phyloP scores from a whole-genome alignment of 208 protist genomes.

The Naegleria gruberi region DNA sequence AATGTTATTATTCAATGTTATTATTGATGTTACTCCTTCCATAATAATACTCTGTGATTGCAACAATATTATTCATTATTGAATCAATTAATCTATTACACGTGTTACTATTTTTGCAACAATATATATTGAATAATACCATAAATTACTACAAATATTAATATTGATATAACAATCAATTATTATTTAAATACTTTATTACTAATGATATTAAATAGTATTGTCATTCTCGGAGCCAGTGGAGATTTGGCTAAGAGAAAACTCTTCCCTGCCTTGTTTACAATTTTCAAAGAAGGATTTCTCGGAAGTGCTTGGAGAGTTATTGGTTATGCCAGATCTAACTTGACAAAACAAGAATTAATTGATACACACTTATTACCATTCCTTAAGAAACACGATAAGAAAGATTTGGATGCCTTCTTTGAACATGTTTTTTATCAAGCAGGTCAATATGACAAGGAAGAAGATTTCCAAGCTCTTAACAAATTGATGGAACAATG shows the following conservation, averaged over 20 bases:
- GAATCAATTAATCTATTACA: too few species aligned
- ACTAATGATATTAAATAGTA: too few species aligned
- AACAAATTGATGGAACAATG: conserved; percentile 45
- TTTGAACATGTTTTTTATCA: conserved; percentile 59
- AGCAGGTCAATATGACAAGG: conserved; percentile 59
- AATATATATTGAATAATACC: too few species aligned
- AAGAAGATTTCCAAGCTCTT: conserved; percentile 59
- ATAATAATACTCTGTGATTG: too few species aligned
- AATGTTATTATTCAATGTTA: too few species aligned
- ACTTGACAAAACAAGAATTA: conserved; percentile 61
- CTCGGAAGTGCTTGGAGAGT: conserved; percentile 61
- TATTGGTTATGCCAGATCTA: conserved; percentile 71
- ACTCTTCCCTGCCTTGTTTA: conserved; percentile 78
- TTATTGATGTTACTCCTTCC: too few species aligned
- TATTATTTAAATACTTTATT: too few species aligned
- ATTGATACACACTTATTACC: conserved; percentile 51
- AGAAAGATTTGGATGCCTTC: conserved; percentile 54
- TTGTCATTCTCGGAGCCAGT: conserved; percentile 69
- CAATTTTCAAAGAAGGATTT: conserved; percentile 65
- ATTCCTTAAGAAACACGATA: conserved; percentile 48
- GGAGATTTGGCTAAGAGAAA: conserved; percentile 82
- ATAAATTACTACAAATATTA: too few species aligned
- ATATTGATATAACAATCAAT: too few species aligned
- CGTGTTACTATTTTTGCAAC: too few species aligned
- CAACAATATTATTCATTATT: too few species aligned